phyloP scores from a whole-genome alignment of 306 rosid genomes.

The Castanea mollissima region DNA sequence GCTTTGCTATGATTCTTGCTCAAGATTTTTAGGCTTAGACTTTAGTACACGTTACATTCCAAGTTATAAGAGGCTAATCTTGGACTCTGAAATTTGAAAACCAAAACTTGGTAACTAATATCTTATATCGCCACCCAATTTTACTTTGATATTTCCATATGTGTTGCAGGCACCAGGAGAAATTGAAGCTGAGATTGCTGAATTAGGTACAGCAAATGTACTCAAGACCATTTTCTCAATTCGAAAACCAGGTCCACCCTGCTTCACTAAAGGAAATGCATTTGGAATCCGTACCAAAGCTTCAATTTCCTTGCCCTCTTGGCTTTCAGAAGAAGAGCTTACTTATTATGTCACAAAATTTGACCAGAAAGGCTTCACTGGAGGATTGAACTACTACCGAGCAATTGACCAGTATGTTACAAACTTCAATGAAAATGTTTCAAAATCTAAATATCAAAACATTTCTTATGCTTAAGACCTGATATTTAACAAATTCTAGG shows the following conservation, averaged over 20 bases:
- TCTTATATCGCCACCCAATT: too few species aligned
- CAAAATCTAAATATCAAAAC: neutral
- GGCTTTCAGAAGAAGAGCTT: conserved; percentile 47
- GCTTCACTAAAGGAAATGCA: conserved; percentile 27
- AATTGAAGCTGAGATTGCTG: conserved; percentile 29
- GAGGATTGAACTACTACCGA: conserved; percentile 42
- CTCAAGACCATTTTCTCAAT: conserved; percentile 27
- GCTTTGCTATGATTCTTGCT: too few species aligned
- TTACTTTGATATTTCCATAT: neutral
- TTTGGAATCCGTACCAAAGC: conserved; percentile 17
- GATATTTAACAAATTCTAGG: too few species aligned
- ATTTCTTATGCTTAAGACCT: neutral
- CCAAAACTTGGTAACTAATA: too few species aligned
- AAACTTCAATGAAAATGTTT: neutral
- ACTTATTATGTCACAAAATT: conserved; percentile 41
- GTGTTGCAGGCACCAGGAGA: conserved; percentile 17
- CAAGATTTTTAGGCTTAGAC: too few species aligned
- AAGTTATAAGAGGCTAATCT: too few species aligned
- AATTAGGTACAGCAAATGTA: conserved; percentile 10
- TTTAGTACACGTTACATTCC: too few species aligned
- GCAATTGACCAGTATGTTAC: conserved; percentile 14
- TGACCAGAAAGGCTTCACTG: conserved; percentile 37
- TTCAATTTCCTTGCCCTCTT: conserved; percentile 29
- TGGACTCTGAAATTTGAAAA: too few species aligned
- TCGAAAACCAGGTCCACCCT: conserved; percentile 30